Base-by-base conservation (phyloP, 2,329 filamentous ascomycete species). In the Hypoxylon sp. region DNA sequence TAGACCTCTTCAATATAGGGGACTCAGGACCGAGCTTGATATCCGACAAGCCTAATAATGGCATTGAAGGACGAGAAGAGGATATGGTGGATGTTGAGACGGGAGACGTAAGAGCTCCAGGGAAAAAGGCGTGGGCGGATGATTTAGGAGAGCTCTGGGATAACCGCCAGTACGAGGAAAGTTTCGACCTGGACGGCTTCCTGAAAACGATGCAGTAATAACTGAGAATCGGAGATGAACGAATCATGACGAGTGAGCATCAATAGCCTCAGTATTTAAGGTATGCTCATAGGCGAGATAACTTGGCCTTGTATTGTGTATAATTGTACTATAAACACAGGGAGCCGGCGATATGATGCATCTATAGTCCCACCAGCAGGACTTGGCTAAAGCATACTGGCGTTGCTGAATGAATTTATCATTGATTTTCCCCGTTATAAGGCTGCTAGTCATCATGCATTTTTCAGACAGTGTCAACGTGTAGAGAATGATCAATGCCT, bases 61-160 rank as follows among this genome's bases (percentile, higher is more conserved):
- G 74, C 77, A 86, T 83, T 76, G 87, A 89, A 59, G 90, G 87
- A 41, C 85, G 90, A 49, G 91, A 92, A 71, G 90, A 93, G 77
- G 94, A 98, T 73, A 94, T 97, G 88, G 93, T 97, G 63, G 95
- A 98, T 75, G 89, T 95, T 55, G 94, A 97, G 69, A 94, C 92
- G 23, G 96, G 96, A 51, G 93, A 98, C 74, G 91, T 98, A 58
- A 87, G 93, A 72, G 93, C 97, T 79, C 97, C 97, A 75, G 96
- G 96, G 64, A 98, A 98, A 86, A 98, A 97, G 85, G 86, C 94
- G 5, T 97, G 95, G 88, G 82, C 98, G 68, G 96, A 99, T 78
- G 96, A 98, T 76, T 82, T 99, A 63, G 95, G 93, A 63, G 96
- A 99, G 80, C 83, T 99, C 30, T 99, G 96, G 95, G 96, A 99